Percentiles rank a stretch among this genome's conserved stretches.
These are phyloP conservation scores for Solanum paucissectum DNA, from an alignment of 257 asterid species.

Conservation along the genomic window DNA sequence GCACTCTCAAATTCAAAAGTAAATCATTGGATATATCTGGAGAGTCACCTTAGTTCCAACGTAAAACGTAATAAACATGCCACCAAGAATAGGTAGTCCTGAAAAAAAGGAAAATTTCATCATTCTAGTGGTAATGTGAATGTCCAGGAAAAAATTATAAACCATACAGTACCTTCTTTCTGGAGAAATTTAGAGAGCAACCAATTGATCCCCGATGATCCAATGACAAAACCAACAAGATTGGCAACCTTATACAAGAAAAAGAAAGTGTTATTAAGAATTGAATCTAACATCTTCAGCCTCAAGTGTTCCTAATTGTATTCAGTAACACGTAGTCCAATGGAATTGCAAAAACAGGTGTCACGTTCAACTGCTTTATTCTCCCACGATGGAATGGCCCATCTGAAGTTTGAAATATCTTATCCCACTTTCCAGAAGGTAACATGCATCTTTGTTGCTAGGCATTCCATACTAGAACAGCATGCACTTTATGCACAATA, in stretches of 20 bases:
- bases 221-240: constrained; percentile 93
- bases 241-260: constrained; percentile 61
- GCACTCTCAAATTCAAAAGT: background rate
- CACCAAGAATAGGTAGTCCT: constrained; percentile 65
- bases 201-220: constrained; percentile 93
- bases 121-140: background rate
- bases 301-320: background rate
- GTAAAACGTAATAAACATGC: constrained; percentile 64
- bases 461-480: background rate
- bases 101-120: constrained; percentile 18
- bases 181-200: constrained; percentile 60
- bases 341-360: background rate
- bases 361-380: background rate
- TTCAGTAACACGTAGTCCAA: background rate
- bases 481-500: background rate
- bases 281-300: background rate
- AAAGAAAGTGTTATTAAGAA: constrained; percentile 12
- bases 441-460: background rate
- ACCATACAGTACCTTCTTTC: constrained; percentile 42
- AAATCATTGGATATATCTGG: background rate
- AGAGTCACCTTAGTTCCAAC: constrained; percentile 79
- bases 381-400: background rate
- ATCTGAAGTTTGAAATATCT: background rate
- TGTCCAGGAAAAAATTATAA: background rate
- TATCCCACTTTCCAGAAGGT: background rate